Evolutionary conservation across 2,329 filamentous ascomycete genomes (phyloP).

Genomic region (Fusarium nygamai): DNA sequence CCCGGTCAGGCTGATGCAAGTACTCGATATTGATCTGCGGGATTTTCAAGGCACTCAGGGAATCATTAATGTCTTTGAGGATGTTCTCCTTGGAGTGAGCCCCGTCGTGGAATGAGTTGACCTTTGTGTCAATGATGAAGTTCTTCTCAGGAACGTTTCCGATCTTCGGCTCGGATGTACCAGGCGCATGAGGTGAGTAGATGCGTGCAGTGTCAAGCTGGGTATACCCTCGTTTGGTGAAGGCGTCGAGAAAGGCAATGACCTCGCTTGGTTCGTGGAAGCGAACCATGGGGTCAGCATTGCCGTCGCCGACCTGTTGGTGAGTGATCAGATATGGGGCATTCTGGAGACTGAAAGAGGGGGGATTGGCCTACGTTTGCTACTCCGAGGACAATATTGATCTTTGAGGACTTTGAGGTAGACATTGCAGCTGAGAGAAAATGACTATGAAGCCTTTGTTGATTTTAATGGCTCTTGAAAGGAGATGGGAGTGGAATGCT

Average conservation of each 20-base stretch:
- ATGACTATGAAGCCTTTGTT: fast-evolving
- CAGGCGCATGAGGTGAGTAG: not conserved
- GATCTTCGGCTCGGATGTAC: not conserved
- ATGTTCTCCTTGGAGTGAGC: not conserved
- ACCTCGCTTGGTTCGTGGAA: not conserved
- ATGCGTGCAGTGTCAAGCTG: not conserved
- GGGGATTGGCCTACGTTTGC: not conserved
- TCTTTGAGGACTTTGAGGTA: not conserved
- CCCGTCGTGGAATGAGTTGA: not conserved
- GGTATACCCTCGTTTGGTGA: not conserved
- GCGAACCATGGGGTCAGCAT: not conserved
- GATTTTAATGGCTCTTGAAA: fast-evolving
- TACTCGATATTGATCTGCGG: not conserved
- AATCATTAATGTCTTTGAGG: not conserved
- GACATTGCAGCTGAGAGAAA: not conserved
- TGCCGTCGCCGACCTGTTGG: not conserved
- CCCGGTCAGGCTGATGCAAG: not conserved
- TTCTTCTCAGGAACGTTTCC: not conserved
- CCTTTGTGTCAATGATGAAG: not conserved
- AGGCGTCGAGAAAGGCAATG: not conserved
- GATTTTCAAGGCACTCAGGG: not conserved
- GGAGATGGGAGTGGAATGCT: fast-evolving
- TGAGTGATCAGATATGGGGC: not conserved
- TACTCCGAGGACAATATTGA: not conserved
- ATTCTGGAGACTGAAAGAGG: fast-evolving